Percentiles rank a stretch among this genome's conserved stretches.
phyloP scores from a whole-genome alignment of 441 rosid species.

The Gossypium schwendimanii region DNA sequence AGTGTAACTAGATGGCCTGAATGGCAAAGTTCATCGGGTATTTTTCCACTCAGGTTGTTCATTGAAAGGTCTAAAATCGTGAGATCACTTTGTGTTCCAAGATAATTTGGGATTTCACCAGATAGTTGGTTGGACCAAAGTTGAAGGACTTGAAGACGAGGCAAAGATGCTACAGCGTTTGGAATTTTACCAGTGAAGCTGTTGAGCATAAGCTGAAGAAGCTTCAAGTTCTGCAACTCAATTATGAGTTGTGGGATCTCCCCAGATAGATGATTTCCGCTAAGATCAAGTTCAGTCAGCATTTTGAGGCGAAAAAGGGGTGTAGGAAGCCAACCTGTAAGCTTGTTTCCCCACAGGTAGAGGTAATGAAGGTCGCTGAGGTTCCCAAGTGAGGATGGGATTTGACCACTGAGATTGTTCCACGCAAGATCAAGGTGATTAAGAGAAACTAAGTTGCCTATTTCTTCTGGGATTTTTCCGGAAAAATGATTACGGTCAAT shows the following conservation, averaged over 20 bases:
- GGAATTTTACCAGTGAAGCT: constrained; percentile 59
- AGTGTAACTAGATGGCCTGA: not conserved
- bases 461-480: not conserved
- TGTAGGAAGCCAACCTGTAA: not conserved
- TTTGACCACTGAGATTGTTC: not conserved
- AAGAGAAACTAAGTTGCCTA: not conserved
- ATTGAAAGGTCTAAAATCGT: not conserved
- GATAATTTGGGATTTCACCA: not conserved
- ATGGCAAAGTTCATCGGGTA: not conserved
- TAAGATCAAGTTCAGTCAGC: constrained; percentile 41
- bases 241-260: constrained; percentile 53
- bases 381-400: not conserved
- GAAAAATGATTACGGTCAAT: not conserved
- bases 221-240: constrained; percentile 50
- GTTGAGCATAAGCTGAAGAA: constrained; percentile 81
- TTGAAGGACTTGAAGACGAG: constrained; percentile 69
- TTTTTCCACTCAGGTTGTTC: not conserved
- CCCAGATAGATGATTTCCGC: constrained; percentile 58
- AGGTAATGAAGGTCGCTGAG: not conserved
- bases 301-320: not conserved
- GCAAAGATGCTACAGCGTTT: constrained; percentile 40
- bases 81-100: not conserved
- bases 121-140: constrained; percentile 24
- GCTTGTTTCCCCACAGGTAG: not conserved
- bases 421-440: not conserved